Conservation (phyloP, 192 early-diverging fungal genomes). For the Obelidium mucronatum region DNA sequence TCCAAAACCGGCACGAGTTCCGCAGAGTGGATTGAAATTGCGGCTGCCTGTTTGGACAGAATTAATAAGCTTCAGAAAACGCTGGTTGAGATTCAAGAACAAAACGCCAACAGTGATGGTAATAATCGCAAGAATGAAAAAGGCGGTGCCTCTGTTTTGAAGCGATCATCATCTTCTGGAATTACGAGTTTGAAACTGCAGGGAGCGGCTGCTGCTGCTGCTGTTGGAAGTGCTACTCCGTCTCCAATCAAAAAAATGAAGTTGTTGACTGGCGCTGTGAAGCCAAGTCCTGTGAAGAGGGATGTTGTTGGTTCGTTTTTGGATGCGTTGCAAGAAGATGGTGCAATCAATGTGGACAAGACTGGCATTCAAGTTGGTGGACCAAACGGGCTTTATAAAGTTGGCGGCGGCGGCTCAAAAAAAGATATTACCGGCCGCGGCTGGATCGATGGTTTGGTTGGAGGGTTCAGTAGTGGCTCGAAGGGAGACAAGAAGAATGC, state of each 20-base stretch:
- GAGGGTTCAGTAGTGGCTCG: neutral
- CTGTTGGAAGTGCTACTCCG: neutral
- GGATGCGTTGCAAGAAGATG: slow-evolving; percentile 16
- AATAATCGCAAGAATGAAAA: neutral
- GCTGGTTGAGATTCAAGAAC: neutral
- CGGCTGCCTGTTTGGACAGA: neutral
- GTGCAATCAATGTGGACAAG: too few relatives aligned
- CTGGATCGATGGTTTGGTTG: neutral
- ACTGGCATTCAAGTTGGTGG: too few relatives aligned
- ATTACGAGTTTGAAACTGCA: neutral
- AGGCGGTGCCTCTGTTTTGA: neutral
- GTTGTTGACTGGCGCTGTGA: slow-evolving; percentile 20
- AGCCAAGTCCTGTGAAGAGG: slow-evolving; percentile 28
- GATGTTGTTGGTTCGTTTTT: neutral
- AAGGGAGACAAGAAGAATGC: neutral
- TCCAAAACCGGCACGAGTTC: neutral
- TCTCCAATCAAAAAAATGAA: slow-evolving; percentile 15
- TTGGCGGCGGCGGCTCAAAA: neutral
- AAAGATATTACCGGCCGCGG: too few relatives aligned
- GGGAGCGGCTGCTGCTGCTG: neutral
- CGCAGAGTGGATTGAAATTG: neutral
- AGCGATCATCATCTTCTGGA: neutral
- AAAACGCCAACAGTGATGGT: neutral
- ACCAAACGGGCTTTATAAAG: neutral
- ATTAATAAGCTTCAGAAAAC: neutral